Evolutionary conservation across 495 filamentous ascomycete genomes (phyloP), one percentile per base, ranked within the genome.

Genomic region (Ramalina peruviana): DNA sequence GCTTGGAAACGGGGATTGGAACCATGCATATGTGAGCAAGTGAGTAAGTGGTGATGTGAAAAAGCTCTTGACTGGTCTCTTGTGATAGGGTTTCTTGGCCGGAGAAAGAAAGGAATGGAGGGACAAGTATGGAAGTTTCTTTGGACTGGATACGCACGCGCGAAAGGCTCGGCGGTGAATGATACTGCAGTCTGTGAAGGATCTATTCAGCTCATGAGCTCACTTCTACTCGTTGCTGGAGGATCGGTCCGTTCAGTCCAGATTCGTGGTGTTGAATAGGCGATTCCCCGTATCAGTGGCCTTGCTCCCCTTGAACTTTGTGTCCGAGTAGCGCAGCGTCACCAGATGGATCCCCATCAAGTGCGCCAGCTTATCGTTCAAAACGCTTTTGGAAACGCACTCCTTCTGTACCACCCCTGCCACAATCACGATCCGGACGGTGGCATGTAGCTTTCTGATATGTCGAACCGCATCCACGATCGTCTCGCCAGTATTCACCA

Each of bases 221-320:
- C 2, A 33, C 12, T 3, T 7, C 27, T 30, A 30, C 27, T 6
- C 27, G 10, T 30, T 10, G 12, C 30, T 33, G 3, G 4, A 25
- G 3, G 23, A 25, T 6, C 0, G 23, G 9, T 7, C 30, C 12
- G 12, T 7, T 33, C 7, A 33, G 9, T 33, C 9, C 49, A 68
- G 43, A 48, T 69, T 58, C 10, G 68, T 71, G 4, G 75, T 76
- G 59, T 78, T 80, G 60, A 79, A 81, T n/a, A 81, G 56, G 19
- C 76, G 67, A 51, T 79, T 72, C 0, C 78, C 75, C 4, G 77
- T 82, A 49, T 81, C 78, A 5, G 73, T 81, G 6, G 36, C 57
- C 1, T 74, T 69, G 15, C 47, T 67, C 1, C 79, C 78, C 2
- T 54, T 72, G 51, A 68, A 82, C 55, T 71, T 73, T 47, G 77